A percentile compares a stretch with the other conserved stretches of the same genome.
phyloP scores from a whole-genome alignment of 2,329 filamentous ascomycete species.

The Hysterium pulicare region DNA sequence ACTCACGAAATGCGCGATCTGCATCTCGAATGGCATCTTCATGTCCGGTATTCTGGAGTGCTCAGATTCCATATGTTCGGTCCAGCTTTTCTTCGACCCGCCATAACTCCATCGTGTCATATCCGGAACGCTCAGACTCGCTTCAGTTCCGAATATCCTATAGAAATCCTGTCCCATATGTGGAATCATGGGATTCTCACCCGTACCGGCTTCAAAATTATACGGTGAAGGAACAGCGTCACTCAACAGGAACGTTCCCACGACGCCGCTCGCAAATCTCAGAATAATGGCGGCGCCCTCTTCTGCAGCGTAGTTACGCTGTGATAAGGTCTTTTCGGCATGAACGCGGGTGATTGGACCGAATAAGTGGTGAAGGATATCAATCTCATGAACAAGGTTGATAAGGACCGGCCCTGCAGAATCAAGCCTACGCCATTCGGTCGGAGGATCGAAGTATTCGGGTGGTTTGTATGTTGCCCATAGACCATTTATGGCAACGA shows the following conservation, averaged over 20 bases:
- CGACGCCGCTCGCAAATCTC: conserved; percentile 52
- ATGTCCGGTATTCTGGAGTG: conserved; percentile 26
- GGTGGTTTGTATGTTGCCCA: conserved; percentile 54
- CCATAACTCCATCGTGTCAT: conserved; percentile 50
- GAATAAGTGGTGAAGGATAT: conserved; percentile 56
- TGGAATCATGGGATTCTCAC: conserved; percentile 56
- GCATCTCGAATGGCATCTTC: conserved; percentile 51
- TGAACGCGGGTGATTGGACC: conserved; percentile 52
- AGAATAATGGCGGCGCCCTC: conserved; percentile 56
- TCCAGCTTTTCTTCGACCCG: conserved; percentile 42
- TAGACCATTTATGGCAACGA: conserved; percentile 54
- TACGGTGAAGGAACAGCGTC: conserved; percentile 53
- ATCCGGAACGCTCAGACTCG: conserved; percentile 53
- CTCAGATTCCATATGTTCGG: conserved; percentile 32
- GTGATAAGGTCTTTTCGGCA: conserved; percentile 46
- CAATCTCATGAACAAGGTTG: conserved; percentile 61
- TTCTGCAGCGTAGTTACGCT: conserved; percentile 50
- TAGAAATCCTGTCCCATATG: conserved; percentile 47
- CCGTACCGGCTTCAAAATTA: conserved; percentile 56
- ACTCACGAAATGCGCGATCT: conserved; percentile 51
- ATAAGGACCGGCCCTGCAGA: conserved; percentile 53
- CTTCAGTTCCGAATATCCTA: conserved; percentile 54
- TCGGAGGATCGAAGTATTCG: conserved; percentile 49
- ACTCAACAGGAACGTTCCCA: conserved; percentile 56
- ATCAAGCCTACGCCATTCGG: conserved; percentile 47